Conservation (phyloP, 2,329 filamentous ascomycete species). For the Pseudogymnoascus sp. region DNA sequence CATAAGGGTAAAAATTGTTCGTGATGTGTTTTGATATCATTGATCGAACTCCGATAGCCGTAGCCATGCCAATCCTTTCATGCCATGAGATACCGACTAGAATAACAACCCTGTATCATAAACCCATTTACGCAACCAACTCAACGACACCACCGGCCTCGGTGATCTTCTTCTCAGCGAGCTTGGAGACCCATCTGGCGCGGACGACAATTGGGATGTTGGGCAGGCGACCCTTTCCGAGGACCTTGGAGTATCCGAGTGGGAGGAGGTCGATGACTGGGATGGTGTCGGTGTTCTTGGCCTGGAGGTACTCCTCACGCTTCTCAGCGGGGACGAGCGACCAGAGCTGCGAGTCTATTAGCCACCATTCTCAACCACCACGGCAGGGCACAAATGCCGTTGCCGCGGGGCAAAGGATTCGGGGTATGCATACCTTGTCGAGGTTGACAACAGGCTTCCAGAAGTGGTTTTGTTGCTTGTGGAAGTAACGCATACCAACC, state of each 20-base stretch:
- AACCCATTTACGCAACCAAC: constrained; percentile 68
- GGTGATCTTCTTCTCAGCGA: constrained; percentile 98
- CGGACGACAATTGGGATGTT: constrained; percentile 89
- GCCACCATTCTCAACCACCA: not conserved
- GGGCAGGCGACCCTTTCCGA: constrained; percentile 95
- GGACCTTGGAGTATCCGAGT: constrained; percentile 96
- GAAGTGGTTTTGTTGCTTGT: constrained; percentile 90
- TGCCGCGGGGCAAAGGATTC: not conserved
- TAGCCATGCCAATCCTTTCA: constrained; percentile 17
- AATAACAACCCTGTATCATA: constrained; percentile 10
- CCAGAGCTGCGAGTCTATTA: constrained; percentile 60
- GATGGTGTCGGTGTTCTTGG: constrained; percentile 77
- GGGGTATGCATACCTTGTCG: constrained; percentile 65
- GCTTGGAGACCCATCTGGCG: constrained; percentile 88
- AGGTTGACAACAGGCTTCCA: constrained; percentile 99
- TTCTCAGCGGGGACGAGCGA: constrained; percentile 87
- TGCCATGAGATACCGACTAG: constrained; percentile 13
- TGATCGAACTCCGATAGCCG: constrained; percentile 6
- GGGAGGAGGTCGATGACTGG: constrained; percentile 96
- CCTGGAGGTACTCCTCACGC: constrained; percentile 81
- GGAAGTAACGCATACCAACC: constrained; percentile 93
- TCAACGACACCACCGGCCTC: constrained; percentile 93
- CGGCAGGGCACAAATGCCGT: too few species aligned
- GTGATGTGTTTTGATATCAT: constrained; percentile 8
- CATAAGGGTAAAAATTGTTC: not conserved